Conservation (phyloP, 441 rosid species). For the Biscutella laevigata region DNA sequence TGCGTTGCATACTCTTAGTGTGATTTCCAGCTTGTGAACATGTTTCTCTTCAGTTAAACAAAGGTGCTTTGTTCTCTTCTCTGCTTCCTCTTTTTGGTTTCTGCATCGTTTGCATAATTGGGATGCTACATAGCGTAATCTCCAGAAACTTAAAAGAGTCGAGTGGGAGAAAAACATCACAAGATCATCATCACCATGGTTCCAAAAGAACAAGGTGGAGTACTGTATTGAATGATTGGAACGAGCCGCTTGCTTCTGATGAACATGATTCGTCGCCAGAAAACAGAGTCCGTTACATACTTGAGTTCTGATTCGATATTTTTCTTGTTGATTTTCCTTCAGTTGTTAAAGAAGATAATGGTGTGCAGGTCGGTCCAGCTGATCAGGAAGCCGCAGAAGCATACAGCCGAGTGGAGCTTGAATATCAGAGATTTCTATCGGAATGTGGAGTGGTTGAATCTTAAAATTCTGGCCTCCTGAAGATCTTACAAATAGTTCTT, state of each 20-base stretch:
- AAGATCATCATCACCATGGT: not conserved
- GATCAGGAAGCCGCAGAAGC: slow-evolving; percentile 3
- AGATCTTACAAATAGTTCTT: not conserved
- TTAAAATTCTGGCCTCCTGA: not conserved
- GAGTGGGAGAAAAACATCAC: not conserved
- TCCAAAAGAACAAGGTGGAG: slow-evolving; percentile 22
- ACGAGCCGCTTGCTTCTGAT: slow-evolving; percentile 16
- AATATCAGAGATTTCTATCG: slow-evolving; percentile 21
- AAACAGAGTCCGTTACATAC: not conserved
- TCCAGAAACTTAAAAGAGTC: too few species aligned
- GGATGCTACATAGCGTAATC: slow-evolving; percentile 1
- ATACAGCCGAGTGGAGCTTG: slow-evolving; percentile 16
- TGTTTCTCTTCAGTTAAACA: slow-evolving; percentile 18
- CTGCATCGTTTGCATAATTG: slow-evolving; percentile 18
- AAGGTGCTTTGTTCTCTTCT: slow-evolving; percentile 13
- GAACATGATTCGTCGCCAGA: slow-evolving; percentile 6
- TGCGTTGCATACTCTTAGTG: not conserved
- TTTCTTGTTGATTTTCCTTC: not conserved
- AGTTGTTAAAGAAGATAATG: not conserved
- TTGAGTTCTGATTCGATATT: not conserved
- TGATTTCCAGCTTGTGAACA: not conserved
- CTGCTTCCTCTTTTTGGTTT: slow-evolving; percentile 20
- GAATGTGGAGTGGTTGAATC: slow-evolving; percentile 22
- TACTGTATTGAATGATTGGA: slow-evolving; percentile 9
- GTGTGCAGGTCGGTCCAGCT: slow-evolving; percentile 2